Conservation (phyloP, 768 basidiomycete genomes). For the Panaeolus cyanescens region DNA sequence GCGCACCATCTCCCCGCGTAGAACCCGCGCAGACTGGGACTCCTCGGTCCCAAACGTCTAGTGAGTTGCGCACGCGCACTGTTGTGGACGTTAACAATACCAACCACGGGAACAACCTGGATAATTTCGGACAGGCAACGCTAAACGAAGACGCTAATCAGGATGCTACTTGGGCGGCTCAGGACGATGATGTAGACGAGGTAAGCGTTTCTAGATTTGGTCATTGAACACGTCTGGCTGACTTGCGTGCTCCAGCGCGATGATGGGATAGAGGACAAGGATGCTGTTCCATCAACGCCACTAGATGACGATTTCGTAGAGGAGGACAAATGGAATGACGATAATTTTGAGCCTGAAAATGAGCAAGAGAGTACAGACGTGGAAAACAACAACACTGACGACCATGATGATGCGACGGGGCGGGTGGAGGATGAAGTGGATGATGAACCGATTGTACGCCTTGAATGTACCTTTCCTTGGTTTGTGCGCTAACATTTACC, state of each 20-base stretch:
- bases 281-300: neutral
- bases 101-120: neutral
- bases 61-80: neutral
- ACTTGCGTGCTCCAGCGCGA: neutral
- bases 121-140: slow-evolving; percentile 2
- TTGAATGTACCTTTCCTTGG: neutral
- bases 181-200: neutral
- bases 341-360: neutral
- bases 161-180: neutral
- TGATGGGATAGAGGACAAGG: neutral
- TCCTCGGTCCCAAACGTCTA: neutral
- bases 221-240: neutral
- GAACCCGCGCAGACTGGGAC: neutral
- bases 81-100: neutral
- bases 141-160: neutral
- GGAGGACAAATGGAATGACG: neutral
- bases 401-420: neutral
- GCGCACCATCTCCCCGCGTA: neutral
- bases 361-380: slow-evolving; percentile 6
- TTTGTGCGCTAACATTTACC: neutral
- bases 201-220: neutral
- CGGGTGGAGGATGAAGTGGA: neutral
- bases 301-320: neutral
- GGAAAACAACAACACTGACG: slow-evolving; percentile 16
- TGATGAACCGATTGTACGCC: neutral